Percentiles rank a stretch among this genome's conserved stretches.
phyloP scores from a whole-genome alignment of 768 basidiomycete species.

The Gelatoporia subvermispora region DNA sequence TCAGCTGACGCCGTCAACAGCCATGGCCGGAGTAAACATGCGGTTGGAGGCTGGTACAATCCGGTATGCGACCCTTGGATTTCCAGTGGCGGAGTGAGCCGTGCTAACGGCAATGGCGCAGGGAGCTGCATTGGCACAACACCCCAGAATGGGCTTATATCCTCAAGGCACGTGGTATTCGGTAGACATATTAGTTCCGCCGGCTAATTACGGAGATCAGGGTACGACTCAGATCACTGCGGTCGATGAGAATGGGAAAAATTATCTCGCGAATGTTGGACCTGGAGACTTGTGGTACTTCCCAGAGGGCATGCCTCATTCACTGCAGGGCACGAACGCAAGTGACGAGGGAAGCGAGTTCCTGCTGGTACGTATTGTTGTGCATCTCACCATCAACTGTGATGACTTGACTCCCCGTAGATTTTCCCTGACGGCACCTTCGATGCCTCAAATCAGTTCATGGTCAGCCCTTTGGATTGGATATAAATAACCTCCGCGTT shows the following conservation, averaged over 20 bases:
- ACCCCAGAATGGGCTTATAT: conserved; percentile 28
- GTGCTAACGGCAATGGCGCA: neutral
- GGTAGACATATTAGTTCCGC: neutral
- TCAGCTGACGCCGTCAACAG: conserved; percentile 3
- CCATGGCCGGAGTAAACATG: conserved; percentile 28
- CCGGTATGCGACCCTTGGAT: conserved; percentile 16
- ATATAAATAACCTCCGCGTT: no score
- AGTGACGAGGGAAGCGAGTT: conserved; percentile 47
- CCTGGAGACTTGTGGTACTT: conserved; percentile 54
- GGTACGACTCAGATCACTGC: conserved; percentile 45
- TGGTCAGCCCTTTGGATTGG: conserved; percentile 26
- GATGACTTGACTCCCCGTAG: conserved; percentile 15
- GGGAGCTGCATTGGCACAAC: conserved; percentile 30
- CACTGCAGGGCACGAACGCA: conserved; percentile 45
- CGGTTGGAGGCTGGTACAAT: conserved; percentile 27
- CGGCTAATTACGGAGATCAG: conserved; percentile 18
- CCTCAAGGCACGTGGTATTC: conserved; percentile 15
- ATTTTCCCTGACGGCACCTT: conserved; percentile 51
- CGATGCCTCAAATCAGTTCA: conserved; percentile 48
- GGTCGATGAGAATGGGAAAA: conserved; percentile 43
- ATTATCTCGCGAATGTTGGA: conserved; percentile 45
- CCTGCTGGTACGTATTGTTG: conserved; percentile 32
- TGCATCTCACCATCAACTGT: no score
- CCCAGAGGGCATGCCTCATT: conserved; percentile 52
- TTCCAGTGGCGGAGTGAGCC: no score